Base-by-base conservation (phyloP, 257 asterid species). In the Scutellaria baicalensis region DNA sequence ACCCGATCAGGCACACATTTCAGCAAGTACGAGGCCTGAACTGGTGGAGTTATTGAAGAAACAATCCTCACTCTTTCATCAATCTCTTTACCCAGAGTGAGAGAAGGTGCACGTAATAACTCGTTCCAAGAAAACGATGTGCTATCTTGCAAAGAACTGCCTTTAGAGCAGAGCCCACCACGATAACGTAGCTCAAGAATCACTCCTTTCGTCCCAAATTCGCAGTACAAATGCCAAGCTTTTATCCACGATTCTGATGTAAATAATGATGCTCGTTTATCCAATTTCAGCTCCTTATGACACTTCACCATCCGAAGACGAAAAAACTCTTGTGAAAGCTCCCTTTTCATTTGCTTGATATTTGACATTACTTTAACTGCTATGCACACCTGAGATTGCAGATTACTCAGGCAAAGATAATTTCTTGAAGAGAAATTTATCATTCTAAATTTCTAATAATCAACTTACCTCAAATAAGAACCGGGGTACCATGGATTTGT, bases 31-130 rank as follows among this genome's bases (percentile, higher is more conserved):
- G 97, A 71, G 12, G 86, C 96, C 60, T 93, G 97, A 23, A 84
- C 93, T 4, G 98, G 98, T 50, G 98, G 98, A 45, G 98, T 93
- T 57, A 90, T 87, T 9, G 98, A 90, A 66, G 86, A 89, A 69
- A 67, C 75, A 60, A 74, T 54, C 65, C 81, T 80, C 57, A 87
- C 77, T 43, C 76, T 67, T 44, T 68, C 83, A 66, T 73, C 84
- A 31, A 86, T 49, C 20, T 83, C 87, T 79, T 80, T 87, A 31
- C 71, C 81, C 38, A 75, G 78, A 44, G 95, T 66, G 18, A 93
- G 92, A 66, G 95, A 80, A 9, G 90, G 93, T 1, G 92, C 93
- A 9, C 94, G 90, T 65, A 93, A 51, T 18, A 93, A 75, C 67
- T 93, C 98, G 45, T 88, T 93, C 98, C 98, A 93, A 55, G 78